A percentile compares a stretch with the other conserved stretches of the same genome.
Evolutionary conservation across 345 rosid genomes (phyloP).

Genomic region (Cochlearia excelsa): DNA sequence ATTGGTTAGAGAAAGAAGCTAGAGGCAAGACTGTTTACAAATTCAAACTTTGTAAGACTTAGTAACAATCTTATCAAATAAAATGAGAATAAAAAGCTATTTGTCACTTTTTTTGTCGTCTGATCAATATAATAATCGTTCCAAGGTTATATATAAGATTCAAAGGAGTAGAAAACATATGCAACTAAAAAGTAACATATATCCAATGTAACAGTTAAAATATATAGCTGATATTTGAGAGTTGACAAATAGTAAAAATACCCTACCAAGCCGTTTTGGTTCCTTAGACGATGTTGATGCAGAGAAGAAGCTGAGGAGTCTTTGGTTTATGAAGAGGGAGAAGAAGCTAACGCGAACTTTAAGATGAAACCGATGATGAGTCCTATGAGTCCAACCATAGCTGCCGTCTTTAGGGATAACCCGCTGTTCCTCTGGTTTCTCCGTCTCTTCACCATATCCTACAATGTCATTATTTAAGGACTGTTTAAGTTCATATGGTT

Average conservation of each 20-base stretch:
- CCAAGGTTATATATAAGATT: too few relatives aligned
- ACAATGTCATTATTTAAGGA: conserved; percentile 11
- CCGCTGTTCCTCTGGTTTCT: conserved; percentile 55
- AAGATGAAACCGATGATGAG: conserved; percentile 71
- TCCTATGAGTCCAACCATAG: conserved; percentile 73
- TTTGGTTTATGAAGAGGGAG: conserved; percentile 14
- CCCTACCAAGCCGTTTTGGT: too few relatives aligned
- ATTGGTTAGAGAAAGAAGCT: conserved; percentile 48
- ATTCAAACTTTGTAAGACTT: conserved; percentile 45
- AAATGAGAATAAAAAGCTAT: too few relatives aligned
- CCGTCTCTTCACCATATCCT: conserved; percentile 75
- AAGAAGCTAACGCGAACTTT: conserved; percentile 54
- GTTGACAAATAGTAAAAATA: conserved; percentile 10
- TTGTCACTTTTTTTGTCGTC: too few relatives aligned
- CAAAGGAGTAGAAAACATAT: too few relatives aligned
- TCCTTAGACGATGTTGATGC: neutral
- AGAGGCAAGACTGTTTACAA: conserved; percentile 72
- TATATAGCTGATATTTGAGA: neutral
- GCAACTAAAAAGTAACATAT: too few relatives aligned
- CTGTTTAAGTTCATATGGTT: conserved; percentile 8
- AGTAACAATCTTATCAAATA: conserved; percentile 3
- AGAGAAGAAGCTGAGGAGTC: conserved; percentile 19
- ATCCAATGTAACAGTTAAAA: too few relatives aligned
- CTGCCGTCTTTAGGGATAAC: conserved; percentile 70
- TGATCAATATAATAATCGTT: too few relatives aligned